Base-by-base conservation (phyloP, 176 grass and related monocot species). In the Avena sativa region DNA sequence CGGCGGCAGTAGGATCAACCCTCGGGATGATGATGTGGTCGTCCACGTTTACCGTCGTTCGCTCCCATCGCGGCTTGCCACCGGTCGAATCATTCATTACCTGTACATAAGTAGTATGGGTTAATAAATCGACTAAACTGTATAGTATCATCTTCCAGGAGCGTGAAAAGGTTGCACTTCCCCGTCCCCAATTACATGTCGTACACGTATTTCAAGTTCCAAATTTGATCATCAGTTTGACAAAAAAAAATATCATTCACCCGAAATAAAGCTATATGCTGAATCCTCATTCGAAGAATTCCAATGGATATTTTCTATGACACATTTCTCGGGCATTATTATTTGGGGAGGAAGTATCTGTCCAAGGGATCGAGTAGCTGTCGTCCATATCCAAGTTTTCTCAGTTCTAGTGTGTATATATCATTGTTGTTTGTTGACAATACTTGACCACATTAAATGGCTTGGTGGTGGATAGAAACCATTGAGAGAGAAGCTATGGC, bases 1-100 rank as follows among this genome's bases (percentile, higher is more conserved):
- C 53, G 20, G 79, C 73, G 46, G 62, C 74, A 1, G 48, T 51
- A 0, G 69, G 48, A 71, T 89, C 87, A 44, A 95, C 52, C 66
- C 48, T 8, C 9, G 95, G 91, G 50, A 85, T 65, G 83, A 93
- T 85, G 71, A 97, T 73, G 85, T 95, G 93, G 67, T 93, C 83
- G 68, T 89, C 90, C 63, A 93, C 15, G 59, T 88, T 86, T 47
- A 95, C 91, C 81, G 73, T 71, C 12, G 85, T 89, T 4, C 58
- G 76, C 38, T 81, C 83, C 95, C 95, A 95, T 48, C 83, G 61
- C 44, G 66, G 66, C 5, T 69, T 69, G 14, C 64, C 64, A 36
- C 28, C 64, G 0, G 16, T 20, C 4, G 55, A 58, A 58, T 20
- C 17, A 59, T 59, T 20, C 57, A 59, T 59, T 59, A 59, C 19